These are phyloP conservation scores for Ustilago sp. DNA, from an alignment of 1,284 basidiomycete species.

Conservation along the genomic window DNA sequence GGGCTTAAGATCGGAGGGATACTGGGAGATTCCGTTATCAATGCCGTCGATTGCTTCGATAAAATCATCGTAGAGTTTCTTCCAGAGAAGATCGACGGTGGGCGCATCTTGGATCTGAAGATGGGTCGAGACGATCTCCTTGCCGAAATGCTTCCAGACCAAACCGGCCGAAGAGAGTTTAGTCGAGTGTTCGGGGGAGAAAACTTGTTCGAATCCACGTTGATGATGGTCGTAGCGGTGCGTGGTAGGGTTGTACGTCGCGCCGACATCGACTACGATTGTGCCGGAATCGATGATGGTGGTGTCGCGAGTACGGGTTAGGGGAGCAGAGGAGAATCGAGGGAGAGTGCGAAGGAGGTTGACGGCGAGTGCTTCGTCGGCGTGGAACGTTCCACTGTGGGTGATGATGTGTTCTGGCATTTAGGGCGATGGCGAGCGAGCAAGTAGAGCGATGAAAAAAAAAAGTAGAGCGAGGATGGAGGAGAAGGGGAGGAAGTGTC, in stretches of 20 bases:
- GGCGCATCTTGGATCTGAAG: slow-evolving; percentile 75
- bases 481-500: not conserved
- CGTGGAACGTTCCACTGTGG: slow-evolving; percentile 95
- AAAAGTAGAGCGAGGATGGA: not conserved
- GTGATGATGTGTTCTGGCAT: slow-evolving; percentile 72
- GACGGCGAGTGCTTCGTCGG: slow-evolving; percentile 94
- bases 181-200: slow-evolving; percentile 82
- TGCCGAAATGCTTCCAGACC: slow-evolving; percentile 85
- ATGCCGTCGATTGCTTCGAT: slow-evolving; percentile 95
- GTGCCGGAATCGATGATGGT: slow-evolving; percentile 83
- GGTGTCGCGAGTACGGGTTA: slow-evolving; percentile 78
- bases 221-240: slow-evolving; percentile 96
- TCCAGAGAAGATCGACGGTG: slow-evolving; percentile 81
- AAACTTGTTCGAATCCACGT: slow-evolving; percentile 88
- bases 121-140: slow-evolving; percentile 82
- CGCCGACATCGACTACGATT: slow-evolving; percentile 98
- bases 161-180: slow-evolving; percentile 94
- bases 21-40: slow-evolving; percentile 73
- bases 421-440: not conserved
- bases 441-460: not conserved
- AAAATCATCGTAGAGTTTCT: slow-evolving; percentile 91
- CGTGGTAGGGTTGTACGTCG: slow-evolving; percentile 83
- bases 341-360: slow-evolving; percentile 85
- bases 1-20: slow-evolving; percentile 53
- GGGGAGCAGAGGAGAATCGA: slow-evolving; percentile 75